Evolutionary conservation across 371 early-diverging fungal species (phyloP), one percentile per base, ranked within the genome.

Genomic region (Coemansia sp.): DNA sequence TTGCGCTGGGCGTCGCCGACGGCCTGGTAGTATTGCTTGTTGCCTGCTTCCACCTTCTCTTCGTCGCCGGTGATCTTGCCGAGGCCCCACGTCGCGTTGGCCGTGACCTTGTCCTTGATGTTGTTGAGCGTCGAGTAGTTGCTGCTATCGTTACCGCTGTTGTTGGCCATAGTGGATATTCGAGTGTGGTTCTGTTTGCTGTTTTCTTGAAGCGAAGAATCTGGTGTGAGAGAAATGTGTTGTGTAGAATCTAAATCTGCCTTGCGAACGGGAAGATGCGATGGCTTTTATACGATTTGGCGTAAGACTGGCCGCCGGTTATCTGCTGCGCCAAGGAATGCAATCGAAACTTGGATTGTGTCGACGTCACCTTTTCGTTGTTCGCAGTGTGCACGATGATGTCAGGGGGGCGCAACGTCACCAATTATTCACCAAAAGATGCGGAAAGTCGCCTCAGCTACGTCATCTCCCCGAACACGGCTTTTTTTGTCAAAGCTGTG

Each of bases 31-130:
- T 45, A 48, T 8, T 59, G 42, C 6, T 33, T 14, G 31, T 59
- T 59, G 1, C 69, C 69, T 8, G 16, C 30, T 26, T 48, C 14
- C 60, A 41, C 49, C 39, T 52, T 50, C 14, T 42, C 45, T 5
- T 52, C 20, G 47, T 57, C 6, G 20, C 26, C 26, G 31, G 11
- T 40, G 31, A 39, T 1, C 4, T 11, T 36, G 16, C 41, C 55
- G 6, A 55, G 20, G 5, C 41, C 39, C 1, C 26, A 55, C 9
- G 40, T 42, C 1, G 36, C 39, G 14, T 20, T 30, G 30, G 31
- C 41, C 26, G 40, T 41, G 55, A 36, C 35, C 35, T 52, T 10
- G 35, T 35, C 31, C 1, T 26, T 31, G 12, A 31, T 9, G n/a
- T 52, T 52, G 36, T n/a, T 7, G 5, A 52, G 12, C 0, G 53